Evolutionary conservation across 345 rosid species (phyloP).

Genomic region (Linum usitatissimum): DNA sequence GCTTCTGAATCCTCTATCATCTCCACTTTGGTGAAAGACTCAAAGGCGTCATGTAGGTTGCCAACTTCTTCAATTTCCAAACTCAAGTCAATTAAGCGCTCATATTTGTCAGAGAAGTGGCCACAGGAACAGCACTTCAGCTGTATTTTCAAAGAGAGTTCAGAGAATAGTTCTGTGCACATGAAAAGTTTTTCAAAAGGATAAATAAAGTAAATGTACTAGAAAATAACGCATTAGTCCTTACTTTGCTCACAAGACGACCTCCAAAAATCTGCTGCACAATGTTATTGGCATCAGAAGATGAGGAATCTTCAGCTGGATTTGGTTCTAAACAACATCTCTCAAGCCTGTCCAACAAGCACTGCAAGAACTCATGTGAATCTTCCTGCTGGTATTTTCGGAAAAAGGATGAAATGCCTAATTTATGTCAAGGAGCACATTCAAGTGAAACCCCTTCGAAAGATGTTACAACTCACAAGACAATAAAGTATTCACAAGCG

Average conservation of each 20-base stretch:
- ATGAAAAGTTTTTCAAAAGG: not conserved
- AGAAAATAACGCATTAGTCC: constrained; percentile 3
- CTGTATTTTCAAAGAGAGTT: constrained; percentile 25
- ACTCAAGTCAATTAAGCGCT: constrained; percentile 54
- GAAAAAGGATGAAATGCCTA: constrained; percentile 52
- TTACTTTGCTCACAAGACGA: constrained; percentile 57
- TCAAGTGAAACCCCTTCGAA: not conserved
- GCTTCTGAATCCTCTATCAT: constrained; percentile 53
- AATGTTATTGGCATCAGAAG: constrained; percentile 29
- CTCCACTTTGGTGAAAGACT: constrained; percentile 70
- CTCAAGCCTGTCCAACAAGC: constrained; percentile 62
- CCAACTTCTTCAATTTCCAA: constrained; percentile 61
- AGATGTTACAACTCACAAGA: not conserved
- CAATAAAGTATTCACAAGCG: not conserved
- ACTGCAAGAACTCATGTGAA: constrained; percentile 78
- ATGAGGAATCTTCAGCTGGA: constrained; percentile 12
- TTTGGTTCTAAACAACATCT: constrained; percentile 37
- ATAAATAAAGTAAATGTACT: not conserved
- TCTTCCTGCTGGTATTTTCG: constrained; percentile 61
- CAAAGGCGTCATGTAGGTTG: constrained; percentile 44
- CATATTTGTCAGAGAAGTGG: constrained; percentile 47
- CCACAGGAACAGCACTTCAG: constrained; percentile 62
- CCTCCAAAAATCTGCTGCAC: constrained; percentile 62
- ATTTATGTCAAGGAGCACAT: constrained; percentile 32
- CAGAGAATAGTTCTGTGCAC: too few species aligned